Evolutionary conservation across 2,329 filamentous ascomycete genomes (phyloP).

Genomic region (Xylariaceae sp.): DNA sequence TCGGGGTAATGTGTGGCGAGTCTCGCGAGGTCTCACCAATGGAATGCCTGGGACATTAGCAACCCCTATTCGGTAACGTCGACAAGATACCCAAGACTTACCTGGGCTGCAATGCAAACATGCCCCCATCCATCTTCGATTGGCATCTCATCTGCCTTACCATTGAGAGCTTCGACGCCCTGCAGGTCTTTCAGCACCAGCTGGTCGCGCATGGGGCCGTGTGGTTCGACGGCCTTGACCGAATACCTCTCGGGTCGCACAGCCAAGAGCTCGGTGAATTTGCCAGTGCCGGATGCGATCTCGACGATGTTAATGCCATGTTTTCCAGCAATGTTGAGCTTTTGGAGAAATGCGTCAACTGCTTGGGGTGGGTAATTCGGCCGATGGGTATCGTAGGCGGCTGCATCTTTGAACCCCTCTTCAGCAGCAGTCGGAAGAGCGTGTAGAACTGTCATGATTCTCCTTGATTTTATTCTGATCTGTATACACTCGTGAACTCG

Average conservation of each 20-base stretch:
- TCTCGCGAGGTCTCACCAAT: conserved; percentile 42
- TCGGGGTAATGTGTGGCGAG: not conserved
- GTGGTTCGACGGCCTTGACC: conserved; percentile 59
- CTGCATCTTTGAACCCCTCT: conserved; percentile 62
- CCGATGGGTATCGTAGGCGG: conserved; percentile 61
- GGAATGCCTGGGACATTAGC: conserved; percentile 34
- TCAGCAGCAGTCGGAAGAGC: conserved; percentile 33
- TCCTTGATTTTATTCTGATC: not conserved
- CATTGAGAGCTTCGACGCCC: conserved; percentile 51
- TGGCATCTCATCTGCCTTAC: conserved; percentile 53
- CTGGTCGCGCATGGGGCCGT: conserved; percentile 59
- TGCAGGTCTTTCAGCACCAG: conserved; percentile 53
- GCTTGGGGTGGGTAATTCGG: conserved; percentile 60
- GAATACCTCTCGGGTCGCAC: conserved; percentile 53
- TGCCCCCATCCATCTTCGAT: conserved; percentile 56
- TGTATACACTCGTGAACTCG: not conserved
- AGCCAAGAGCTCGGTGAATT: conserved; percentile 61
- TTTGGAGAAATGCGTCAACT: conserved; percentile 52
- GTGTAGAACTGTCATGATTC: conserved; percentile 21
- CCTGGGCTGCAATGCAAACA: conserved; percentile 63
- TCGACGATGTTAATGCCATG: conserved; percentile 52
- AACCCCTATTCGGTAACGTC: conserved; percentile 3
- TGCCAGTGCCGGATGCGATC: conserved; percentile 64
- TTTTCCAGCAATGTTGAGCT: conserved; percentile 46
- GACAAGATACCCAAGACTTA: conserved; percentile 29